These are phyloP conservation scores for Boletus rufocinnamomeus DNA, from an alignment of 768 basidiomycete genomes.

Conservation along the genomic window DNA sequence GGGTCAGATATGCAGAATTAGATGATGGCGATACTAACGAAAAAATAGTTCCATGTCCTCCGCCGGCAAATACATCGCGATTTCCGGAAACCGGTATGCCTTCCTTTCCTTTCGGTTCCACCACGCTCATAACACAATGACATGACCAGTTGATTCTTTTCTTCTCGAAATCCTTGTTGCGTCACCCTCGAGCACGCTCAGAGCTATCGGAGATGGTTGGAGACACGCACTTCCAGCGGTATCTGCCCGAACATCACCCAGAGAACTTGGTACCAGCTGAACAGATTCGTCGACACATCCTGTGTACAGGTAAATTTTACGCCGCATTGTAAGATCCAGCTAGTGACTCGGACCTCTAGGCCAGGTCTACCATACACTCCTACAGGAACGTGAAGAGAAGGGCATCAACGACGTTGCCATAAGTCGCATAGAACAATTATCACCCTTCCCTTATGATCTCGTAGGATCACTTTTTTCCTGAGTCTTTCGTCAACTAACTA, in stretches of 20 bases:
- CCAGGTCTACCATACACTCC: constrained; percentile 90
- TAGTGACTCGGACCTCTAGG: constrained; percentile 43
- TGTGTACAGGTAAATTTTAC: constrained; percentile 66
- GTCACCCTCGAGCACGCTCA: constrained; percentile 91
- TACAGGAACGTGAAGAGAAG: constrained; percentile 87
- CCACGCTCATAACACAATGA: background rate
- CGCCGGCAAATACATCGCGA: constrained; percentile 97
- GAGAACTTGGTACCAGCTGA: constrained; percentile 77
- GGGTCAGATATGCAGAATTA: constrained; percentile 1
- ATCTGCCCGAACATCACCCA: constrained; percentile 80
- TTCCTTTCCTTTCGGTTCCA: background rate
- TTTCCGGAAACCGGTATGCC: constrained; percentile 90
- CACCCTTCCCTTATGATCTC: constrained; percentile 96
- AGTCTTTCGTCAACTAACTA: constrained; percentile 7
- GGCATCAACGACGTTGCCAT: constrained; percentile 94
- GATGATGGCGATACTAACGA: constrained; percentile 16
- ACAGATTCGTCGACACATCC: constrained; percentile 87
- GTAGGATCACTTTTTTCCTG: constrained; percentile 43
- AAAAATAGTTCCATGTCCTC: constrained; percentile 84
- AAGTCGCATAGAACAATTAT: constrained; percentile 91
- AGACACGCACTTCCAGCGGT: constrained; percentile 91
- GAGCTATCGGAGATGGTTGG: constrained; percentile 84
- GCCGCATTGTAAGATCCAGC: background rate
- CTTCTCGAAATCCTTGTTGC: constrained; percentile 96
- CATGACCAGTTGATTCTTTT: constrained; percentile 75